phyloP scores from a whole-genome alignment of 306 rosid species.

The Purshia tridentata region DNA sequence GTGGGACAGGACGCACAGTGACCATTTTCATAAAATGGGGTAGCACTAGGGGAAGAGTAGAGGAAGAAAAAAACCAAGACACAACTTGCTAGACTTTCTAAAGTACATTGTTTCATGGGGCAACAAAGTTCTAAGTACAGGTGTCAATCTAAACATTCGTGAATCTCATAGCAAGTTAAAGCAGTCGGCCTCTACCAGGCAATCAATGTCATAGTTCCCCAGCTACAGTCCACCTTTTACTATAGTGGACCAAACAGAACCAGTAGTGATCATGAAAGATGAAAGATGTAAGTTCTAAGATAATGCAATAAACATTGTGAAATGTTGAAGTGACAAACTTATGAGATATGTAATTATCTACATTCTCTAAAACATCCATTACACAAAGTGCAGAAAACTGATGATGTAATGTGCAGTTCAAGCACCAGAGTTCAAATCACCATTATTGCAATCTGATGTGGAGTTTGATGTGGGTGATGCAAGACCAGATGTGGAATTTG shows the following conservation, averaged over 20 bases:
- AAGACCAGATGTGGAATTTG: conserved; percentile 38
- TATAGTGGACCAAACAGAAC: conserved; percentile 16
- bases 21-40: no score
- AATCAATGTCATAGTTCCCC: background rate
- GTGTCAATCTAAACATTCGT: background rate
- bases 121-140: background rate
- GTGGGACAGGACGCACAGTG: no score
- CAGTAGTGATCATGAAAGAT: conserved; percentile 10
- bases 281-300: background rate
- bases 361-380: conserved; percentile 27
- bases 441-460: conserved; percentile 12
- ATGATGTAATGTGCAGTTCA: conserved; percentile 18
- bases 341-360: conserved; percentile 1
- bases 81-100: no score
- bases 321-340: conserved; percentile 31
- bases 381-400: conserved; percentile 21
- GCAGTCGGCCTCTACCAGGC: background rate
- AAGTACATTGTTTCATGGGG: no score
- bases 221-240: background rate
- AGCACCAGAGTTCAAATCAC: conserved; percentile 25
- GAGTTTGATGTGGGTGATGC: conserved; percentile 41
- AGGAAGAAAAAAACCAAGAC: no score
- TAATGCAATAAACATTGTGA: conserved; percentile 24
- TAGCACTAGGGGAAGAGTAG: no score
- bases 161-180: background rate